Conservation (phyloP, 345 rosid species). For the Corymbia maculata region DNA sequence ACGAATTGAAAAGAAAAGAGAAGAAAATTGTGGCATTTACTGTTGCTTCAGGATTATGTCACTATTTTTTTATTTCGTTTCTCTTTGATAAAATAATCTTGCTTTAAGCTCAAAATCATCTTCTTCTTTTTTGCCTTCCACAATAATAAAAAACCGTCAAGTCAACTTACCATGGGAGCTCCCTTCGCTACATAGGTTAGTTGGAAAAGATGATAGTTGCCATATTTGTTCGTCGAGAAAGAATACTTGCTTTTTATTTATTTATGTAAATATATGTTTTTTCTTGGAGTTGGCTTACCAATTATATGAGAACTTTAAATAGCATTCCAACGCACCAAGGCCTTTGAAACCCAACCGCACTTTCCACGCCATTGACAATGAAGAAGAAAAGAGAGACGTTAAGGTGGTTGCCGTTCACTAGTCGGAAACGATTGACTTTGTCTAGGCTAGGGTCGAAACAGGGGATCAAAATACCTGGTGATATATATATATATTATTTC, state of each 20-base stretch:
- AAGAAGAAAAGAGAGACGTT: no score
- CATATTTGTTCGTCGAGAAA: no score
- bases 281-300: background rate
- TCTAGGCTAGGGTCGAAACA: rapidly evolving
- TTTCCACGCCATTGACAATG: background rate
- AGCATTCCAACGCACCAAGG: background rate
- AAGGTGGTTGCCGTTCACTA: no score
- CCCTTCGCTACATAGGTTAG: background rate
- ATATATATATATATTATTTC: background rate
- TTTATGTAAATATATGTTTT: no score
- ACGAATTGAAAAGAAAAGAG: background rate
- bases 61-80: no score
- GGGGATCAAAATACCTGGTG: rapidly evolving
- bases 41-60: background rate
- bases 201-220: background rate
- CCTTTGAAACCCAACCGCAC: background rate
- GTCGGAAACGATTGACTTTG: rapidly evolving
- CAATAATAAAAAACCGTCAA: no score
- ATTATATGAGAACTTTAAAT: background rate
- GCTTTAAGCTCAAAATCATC: background rate
- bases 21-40: background rate
- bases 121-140: no score
- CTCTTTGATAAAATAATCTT: background rate
- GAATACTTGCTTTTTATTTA: background rate
- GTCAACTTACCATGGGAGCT: background rate